phyloP scores from a whole-genome alignment of 306 rosid genomes.

The Sesbania bispinosa region DNA sequence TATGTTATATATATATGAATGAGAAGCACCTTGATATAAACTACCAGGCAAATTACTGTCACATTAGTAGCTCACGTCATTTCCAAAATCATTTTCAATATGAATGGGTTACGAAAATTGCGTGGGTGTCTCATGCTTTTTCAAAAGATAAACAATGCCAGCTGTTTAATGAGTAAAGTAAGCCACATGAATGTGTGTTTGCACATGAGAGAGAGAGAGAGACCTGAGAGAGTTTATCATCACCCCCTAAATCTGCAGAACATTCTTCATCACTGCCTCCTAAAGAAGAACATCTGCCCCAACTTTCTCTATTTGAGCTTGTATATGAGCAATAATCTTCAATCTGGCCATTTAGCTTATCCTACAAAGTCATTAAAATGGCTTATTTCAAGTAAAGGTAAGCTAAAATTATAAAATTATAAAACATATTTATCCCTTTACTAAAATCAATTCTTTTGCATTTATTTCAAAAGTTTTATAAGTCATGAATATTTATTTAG shows the following conservation, averaged over 20 bases:
- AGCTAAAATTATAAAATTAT: background rate
- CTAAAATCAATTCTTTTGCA: background rate
- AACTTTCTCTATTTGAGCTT: conserved; percentile 96
- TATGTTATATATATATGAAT: background rate
- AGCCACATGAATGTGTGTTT: background rate
- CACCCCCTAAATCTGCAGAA: conserved; percentile 55
- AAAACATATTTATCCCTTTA: too few species aligned
- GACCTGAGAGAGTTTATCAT: conserved; percentile 65
- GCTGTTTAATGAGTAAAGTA: too few species aligned
- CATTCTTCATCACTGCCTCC: conserved; percentile 95
- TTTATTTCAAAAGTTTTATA: background rate
- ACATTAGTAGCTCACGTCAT: background rate
- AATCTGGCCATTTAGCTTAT: conserved; percentile 51
- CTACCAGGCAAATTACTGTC: background rate
- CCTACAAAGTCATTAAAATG: conserved; percentile 54
- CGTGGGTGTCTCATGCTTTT: too few species aligned
- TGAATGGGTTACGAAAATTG: too few species aligned
- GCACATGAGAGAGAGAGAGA: conserved; percentile 12
- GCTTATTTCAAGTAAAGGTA: conserved; percentile 24
- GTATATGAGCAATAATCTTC: conserved; percentile 94
- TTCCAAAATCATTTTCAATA: conserved; percentile 3
- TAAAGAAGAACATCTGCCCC: conserved; percentile 98
- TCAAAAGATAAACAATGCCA: too few species aligned
- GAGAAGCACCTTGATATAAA: background rate
- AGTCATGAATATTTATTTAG: background rate